Base-by-base conservation (phyloP, 768 basidiomycete species). In the Lactarius sp. region DNA sequence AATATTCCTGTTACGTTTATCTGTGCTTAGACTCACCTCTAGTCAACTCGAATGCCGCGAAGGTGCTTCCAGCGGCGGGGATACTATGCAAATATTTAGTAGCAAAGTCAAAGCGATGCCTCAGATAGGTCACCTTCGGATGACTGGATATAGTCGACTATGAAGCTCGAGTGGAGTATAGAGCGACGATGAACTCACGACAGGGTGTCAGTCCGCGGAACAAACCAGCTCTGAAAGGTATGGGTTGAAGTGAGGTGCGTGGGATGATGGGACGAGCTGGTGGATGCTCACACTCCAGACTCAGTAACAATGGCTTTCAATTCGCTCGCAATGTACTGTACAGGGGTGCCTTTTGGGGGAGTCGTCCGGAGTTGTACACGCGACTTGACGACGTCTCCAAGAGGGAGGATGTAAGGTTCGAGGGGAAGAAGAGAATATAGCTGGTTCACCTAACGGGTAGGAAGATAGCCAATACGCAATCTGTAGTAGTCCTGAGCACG, bases 401-500 rank as follows among this genome's bases (percentile, higher is more conserved):
- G 34, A 46, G 46, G 36, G 41, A n/a, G 10, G 27, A 36, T 37
- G 13, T 53, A 37, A 22, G 20, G 7, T 31, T 53, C 20, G 53
- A 34, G 41, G 18, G 31, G 33, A 50, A 31, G 34, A 44, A 20
- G 31, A 34, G 22, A 39, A 41, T 14, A 12, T 18, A 37, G 18
- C 8, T 3, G 0, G 60, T 72, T 8, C 55, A 88, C 88, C 90
- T 6, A 96, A 78, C 0, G 94, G 96, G 73, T 96, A 98, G 71
- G 88, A 94, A 1, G 92, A 83, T 2, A 97, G 79, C 97, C 97
- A 99, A 71, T 99, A 98, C 0, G 86, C 86, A 44, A 96, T 83
- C 80, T 93, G 55, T 7, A 33, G 27, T 20, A 39, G 5, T 7
- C 22, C 54, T 42, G 20, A n/a, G 31, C 33, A 5, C 13, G 2